Conservation (phyloP, 78 protist genomes). For the Mantamonas sphyraenae region DNA sequence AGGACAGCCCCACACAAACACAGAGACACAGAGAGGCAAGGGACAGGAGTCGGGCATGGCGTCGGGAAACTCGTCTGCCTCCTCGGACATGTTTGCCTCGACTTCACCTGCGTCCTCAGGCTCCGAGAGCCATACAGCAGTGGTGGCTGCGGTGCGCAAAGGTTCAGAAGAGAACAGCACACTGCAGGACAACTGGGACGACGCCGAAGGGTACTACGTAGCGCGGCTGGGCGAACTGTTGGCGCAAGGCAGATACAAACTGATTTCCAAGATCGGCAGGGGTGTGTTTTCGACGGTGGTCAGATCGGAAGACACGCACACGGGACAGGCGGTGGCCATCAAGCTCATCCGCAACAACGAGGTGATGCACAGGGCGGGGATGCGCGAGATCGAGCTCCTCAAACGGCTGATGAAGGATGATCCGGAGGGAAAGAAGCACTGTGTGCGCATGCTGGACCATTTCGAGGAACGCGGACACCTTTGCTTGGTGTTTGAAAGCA, state of each 20-base stretch:
- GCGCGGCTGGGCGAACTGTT: conserved; percentile 60
- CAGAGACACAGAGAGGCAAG: no score
- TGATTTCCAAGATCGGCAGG: conserved; percentile 43
- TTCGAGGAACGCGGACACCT: conserved; percentile 69
- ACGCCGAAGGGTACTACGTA: conserved; percentile 77
- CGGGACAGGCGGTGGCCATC: conserved; percentile 65
- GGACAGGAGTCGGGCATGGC: no score
- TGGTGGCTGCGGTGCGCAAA: not conserved
- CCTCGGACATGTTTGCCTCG: no score
- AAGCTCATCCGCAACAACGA: conserved; percentile 76
- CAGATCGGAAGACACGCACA: conserved; percentile 51
- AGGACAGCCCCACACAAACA: no score
- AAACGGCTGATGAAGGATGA: conserved; percentile 29
- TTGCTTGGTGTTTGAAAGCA: conserved; percentile 76
- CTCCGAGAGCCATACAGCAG: no score
- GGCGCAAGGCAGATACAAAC: conserved; percentile 46
- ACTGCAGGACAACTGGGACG: conserved; percentile 74
- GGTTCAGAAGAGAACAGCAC: no score
- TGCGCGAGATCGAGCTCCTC: conserved; percentile 57
- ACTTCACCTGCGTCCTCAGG: no score
- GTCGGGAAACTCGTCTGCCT: no score
- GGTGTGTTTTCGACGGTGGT: conserved; percentile 85
- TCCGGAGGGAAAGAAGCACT: conserved; percentile 39
- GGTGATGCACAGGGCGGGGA: conserved; percentile 58
- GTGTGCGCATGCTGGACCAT: conserved; percentile 45